Conservation (phyloP, 805 yeast genomes). For the Cyberlindnera xylosilytica region DNA sequence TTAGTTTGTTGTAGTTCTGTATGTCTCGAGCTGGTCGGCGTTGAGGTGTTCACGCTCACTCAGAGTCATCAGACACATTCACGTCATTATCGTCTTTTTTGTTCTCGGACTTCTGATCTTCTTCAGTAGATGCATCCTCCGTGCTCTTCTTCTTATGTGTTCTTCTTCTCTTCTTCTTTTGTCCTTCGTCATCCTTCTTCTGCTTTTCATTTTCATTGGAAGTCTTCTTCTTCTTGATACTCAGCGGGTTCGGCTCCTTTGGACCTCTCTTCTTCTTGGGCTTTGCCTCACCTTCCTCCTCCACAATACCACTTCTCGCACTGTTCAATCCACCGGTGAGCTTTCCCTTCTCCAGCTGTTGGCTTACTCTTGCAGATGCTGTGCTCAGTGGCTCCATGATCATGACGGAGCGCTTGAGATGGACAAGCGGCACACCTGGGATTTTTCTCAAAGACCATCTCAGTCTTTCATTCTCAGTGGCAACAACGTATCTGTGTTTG, state of each 20-base stretch:
- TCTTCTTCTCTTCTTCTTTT: neutral
- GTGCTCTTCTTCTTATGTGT: neutral
- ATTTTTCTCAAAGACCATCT: slow-evolving; percentile 66
- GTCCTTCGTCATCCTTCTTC: slow-evolving; percentile 1
- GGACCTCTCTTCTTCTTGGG: slow-evolving; percentile 60
- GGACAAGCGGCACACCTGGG: slow-evolving; percentile 89
- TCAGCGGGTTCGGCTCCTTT: slow-evolving; percentile 85
- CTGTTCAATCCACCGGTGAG: slow-evolving; percentile 78
- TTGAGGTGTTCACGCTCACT: neutral
- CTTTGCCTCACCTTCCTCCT: slow-evolving; percentile 19
- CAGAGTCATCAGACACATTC: neutral
- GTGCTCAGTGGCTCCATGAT: slow-evolving; percentile 90
- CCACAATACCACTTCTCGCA: slow-evolving; percentile 11
- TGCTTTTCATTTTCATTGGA: slow-evolving; percentile 22
- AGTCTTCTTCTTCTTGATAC: slow-evolving; percentile 71
- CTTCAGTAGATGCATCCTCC: neutral
- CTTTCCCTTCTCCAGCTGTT: slow-evolving; percentile 58
- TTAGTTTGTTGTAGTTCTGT: too few species aligned
- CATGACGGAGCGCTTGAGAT: slow-evolving; percentile 89
- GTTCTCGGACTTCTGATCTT: neutral
- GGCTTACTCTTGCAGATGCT: slow-evolving; percentile 54
- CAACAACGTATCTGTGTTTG: slow-evolving; percentile 88
- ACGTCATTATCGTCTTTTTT: neutral
- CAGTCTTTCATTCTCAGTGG: slow-evolving; percentile 71
- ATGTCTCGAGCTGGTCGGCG: too few species aligned